Percentiles rank a stretch among this genome's conserved stretches.
Conservation (phyloP, 768 basidiomycete genomes). For the Pisolithus orientalis region DNA sequence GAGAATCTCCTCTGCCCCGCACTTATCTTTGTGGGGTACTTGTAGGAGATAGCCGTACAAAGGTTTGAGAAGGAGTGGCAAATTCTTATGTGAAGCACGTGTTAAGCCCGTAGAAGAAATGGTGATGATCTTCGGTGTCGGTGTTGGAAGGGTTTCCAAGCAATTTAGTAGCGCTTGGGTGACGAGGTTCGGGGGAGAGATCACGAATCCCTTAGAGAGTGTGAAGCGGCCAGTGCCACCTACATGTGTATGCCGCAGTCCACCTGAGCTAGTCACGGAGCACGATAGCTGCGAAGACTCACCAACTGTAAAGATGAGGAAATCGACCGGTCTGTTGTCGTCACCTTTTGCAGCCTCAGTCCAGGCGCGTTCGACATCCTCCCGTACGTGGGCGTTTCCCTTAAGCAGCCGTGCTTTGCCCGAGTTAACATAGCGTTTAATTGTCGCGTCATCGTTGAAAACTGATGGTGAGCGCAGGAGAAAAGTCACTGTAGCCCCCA, state of each 20-base stretch:
- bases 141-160: conserved; percentile 46
- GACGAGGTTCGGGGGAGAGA: conserved; percentile 51
- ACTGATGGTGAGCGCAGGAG: conserved; percentile 46
- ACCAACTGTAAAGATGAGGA: conserved; percentile 61
- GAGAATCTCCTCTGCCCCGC: conserved; percentile 48
- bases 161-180: conserved; percentile 51
- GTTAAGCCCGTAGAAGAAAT: conserved; percentile 51
- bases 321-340: conserved; percentile 35
- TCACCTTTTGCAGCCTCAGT: conserved; percentile 29
- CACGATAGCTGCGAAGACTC: conserved; percentile 13
- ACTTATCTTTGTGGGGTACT: conserved; percentile 53
- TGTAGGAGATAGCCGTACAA: conserved; percentile 43
- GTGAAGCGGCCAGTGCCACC: conserved; percentile 43
- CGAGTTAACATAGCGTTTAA: conserved; percentile 45
- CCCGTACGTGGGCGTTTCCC: conserved; percentile 53
- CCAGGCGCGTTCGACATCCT: conserved; percentile 51
- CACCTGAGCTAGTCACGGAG: neutral
- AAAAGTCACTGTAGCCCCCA: conserved; percentile 58
- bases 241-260: conserved; percentile 12
- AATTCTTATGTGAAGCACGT: conserved; percentile 32
- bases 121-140: conserved; percentile 44
- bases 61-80: conserved; percentile 44
- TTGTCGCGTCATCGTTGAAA: conserved; percentile 47
- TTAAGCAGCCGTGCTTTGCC: conserved; percentile 50
- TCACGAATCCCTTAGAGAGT: conserved; percentile 41